These are phyloP conservation scores for Castanospermum australe DNA, from an alignment of 306 rosid species.

Conservation along the genomic window DNA sequence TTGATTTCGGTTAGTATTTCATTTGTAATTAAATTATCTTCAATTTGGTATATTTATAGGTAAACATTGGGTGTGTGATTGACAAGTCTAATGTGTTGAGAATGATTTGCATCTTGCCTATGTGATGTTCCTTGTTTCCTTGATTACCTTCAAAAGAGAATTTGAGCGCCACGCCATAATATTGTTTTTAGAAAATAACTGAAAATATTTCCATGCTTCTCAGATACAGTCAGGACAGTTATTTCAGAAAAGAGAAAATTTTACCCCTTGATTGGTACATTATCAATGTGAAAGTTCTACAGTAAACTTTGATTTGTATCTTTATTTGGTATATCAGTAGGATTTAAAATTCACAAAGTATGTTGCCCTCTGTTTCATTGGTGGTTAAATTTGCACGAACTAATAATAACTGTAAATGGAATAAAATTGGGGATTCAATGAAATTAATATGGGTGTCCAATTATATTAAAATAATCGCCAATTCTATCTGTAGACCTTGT, in stretches of 20 bases:
- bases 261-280: not conserved
- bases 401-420: not conserved
- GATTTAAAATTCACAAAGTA: not conserved
- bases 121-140: too few relatives aligned
- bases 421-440: not conserved
- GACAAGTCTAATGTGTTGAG: too few relatives aligned
- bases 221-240: too few relatives aligned
- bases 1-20: too few relatives aligned
- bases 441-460: not conserved
- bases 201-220: too few relatives aligned
- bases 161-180: too few relatives aligned
- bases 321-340: not conserved
- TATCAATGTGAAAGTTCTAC: slow-evolving; percentile 12
- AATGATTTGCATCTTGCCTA: too few relatives aligned
- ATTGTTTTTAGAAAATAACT: too few relatives aligned
- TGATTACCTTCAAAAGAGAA: too few relatives aligned
- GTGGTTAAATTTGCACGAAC: not conserved
- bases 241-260: not conserved
- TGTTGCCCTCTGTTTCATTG: not conserved
- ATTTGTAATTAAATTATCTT: too few relatives aligned
- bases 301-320: not conserved
- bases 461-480: slow-evolving; percentile 52
- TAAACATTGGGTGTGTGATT: too few relatives aligned
- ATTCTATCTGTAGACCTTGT: slow-evolving; percentile 34
- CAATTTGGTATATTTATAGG: too few relatives aligned